Conservation (phyloP, 805 yeast genomes). For the Cyberlindnera samutprakarnensis region DNA sequence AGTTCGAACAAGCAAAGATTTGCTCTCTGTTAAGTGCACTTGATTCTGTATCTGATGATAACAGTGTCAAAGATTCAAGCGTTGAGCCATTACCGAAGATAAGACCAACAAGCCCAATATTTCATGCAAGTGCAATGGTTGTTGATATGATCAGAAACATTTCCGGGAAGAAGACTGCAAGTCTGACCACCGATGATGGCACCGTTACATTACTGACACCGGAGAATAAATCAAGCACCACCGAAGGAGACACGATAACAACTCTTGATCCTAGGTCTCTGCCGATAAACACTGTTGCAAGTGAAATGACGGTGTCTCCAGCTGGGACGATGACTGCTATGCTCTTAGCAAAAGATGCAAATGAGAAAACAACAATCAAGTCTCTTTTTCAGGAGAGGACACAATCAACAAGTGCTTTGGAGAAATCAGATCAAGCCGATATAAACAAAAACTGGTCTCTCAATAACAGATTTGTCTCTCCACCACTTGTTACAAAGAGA, state of each 20-base stretch:
- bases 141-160: not conserved
- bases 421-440: not conserved
- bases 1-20: slow-evolving; percentile 1
- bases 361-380: not conserved
- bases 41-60: not conserved
- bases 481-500: slow-evolving; percentile 3
- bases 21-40: slow-evolving; percentile 1
- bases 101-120: not conserved
- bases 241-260: not conserved
- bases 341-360: slow-evolving; percentile 3
- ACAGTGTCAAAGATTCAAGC: too few species aligned
- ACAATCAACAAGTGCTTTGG: not conserved
- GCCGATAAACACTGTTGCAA: not conserved
- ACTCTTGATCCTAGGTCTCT: not conserved
- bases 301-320: slow-evolving; percentile 4
- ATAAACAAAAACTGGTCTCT: slow-evolving; percentile 4
- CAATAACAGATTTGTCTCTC: slow-evolving; percentile 10
- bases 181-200: not conserved
- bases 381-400: slow-evolving; percentile 4
- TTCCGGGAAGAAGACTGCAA: not conserved
- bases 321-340: slow-evolving; percentile 11
- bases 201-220: too few species aligned
- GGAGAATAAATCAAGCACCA: too few species aligned
- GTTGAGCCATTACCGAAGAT: not conserved
- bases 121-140: not conserved